Percentiles rank a stretch among this genome's conserved stretches.
phyloP scores from a whole-genome alignment of 495 filamentous ascomycete species.

The Xylaria castorea region DNA sequence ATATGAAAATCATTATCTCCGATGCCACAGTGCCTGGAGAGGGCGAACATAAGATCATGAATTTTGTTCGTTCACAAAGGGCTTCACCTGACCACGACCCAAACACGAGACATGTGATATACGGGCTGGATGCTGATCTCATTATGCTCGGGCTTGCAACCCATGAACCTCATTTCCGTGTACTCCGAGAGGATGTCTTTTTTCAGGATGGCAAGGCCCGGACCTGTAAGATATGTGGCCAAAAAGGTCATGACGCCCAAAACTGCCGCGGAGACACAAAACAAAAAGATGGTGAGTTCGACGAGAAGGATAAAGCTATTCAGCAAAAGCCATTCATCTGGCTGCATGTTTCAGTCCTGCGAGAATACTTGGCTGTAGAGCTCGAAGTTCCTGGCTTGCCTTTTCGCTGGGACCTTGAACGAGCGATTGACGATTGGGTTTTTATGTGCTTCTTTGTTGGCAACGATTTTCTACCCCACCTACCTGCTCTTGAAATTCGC shows the following conservation, averaged over 20 bases:
- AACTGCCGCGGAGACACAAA: conserved; percentile 85
- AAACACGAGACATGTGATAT: conserved; percentile 95
- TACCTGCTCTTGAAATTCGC: conserved; percentile 94
- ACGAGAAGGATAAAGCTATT: conserved; percentile 76
- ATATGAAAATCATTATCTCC: conserved; percentile 97
- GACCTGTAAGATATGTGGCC: conserved; percentile 84
- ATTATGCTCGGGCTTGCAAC: conserved; percentile 98
- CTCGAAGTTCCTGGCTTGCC: conserved; percentile 79
- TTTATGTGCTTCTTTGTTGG: conserved; percentile 99
- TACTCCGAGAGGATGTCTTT: conserved; percentile 97
- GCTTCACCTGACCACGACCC: conserved; percentile 89
- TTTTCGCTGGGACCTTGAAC: conserved; percentile 84
- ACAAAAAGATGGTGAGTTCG: conserved; percentile 82
- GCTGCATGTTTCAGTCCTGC: conserved; percentile 89
- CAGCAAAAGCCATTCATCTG: conserved; percentile 93
- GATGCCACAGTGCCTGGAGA: conserved; percentile 97
- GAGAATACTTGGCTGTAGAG: conserved; percentile 93
- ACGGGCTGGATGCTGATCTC: conserved; percentile 94
- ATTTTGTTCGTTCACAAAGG: conserved; percentile 94
- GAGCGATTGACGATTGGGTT: conserved; percentile 99
- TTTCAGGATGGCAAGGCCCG: conserved; percentile 82
- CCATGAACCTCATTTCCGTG: conserved; percentile 96
- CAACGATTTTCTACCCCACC: conserved; percentile 97
- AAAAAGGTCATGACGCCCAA: conserved; percentile 84
- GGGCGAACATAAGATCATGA: conserved; percentile 99